Evolutionary conservation across 768 basidiomycete species (phyloP).

Genomic region (Mycena venus): DNA sequence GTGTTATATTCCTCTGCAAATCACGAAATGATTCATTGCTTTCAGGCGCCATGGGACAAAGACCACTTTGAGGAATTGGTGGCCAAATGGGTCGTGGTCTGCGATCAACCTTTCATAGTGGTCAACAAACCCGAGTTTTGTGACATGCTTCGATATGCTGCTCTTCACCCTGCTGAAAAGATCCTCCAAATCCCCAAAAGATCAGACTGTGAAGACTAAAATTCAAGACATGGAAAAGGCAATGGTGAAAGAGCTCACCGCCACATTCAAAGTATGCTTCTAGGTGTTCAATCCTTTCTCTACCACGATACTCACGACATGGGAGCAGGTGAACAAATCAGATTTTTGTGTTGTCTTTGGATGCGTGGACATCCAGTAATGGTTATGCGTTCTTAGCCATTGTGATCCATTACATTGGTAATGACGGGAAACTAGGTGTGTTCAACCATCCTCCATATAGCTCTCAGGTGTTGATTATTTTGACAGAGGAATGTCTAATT

Average conservation of each 20-base stretch:
- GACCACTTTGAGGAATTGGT: background rate
- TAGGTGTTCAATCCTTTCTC: background rate
- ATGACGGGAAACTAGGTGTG: constrained; percentile 38
- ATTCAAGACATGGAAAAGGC: background rate
- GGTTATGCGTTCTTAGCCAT: constrained; percentile 24
- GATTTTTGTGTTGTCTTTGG: constrained; percentile 37
- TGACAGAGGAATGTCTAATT: constrained; percentile 48
- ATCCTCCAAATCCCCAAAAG: background rate
- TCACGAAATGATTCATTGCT: background rate
- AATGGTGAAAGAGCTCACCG: background rate
- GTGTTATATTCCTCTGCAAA: background rate
- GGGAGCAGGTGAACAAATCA: background rate
- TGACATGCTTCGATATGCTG: constrained; percentile 1
- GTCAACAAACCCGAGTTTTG: background rate
- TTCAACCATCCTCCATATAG: background rate
- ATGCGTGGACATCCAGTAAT: constrained; percentile 47
- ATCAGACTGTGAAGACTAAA: background rate
- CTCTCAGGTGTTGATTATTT: background rate
- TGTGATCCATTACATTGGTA: constrained; percentile 40
- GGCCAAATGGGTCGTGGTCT: background rate
- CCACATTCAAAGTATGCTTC: background rate
- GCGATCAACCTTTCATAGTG: background rate
- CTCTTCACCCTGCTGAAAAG: background rate
- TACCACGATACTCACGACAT: too few relatives aligned
- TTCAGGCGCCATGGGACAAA: background rate